phyloP scores from a whole-genome alignment of 1,139 yeast species.

The Candida sp. region DNA sequence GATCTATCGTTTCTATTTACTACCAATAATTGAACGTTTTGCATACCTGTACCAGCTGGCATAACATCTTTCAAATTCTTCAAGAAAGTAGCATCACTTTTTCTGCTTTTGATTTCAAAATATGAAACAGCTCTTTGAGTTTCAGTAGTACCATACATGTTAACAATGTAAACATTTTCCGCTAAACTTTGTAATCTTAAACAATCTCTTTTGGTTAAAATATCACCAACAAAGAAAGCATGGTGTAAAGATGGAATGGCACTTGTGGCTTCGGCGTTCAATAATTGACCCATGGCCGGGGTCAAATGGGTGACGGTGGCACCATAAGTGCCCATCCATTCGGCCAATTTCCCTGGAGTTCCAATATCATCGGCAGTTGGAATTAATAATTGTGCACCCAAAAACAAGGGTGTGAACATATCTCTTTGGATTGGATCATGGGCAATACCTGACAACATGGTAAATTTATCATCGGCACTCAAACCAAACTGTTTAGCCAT shows the following conservation, averaged over 20 bases:
- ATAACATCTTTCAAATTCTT: constrained; percentile 88
- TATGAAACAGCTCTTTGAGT: constrained; percentile 97
- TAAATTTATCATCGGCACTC: constrained; percentile 79
- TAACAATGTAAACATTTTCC: constrained; percentile 83
- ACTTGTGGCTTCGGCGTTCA: constrained; percentile 95
- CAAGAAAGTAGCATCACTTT: constrained; percentile 68
- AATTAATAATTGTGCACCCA: constrained; percentile 89
- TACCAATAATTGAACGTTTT: constrained; percentile 87
- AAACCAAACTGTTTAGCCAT: constrained; percentile 85
- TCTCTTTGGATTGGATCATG: constrained; percentile 99
- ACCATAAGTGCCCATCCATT: constrained; percentile 90
- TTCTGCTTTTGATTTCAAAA: constrained; percentile 79
- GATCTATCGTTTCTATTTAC: constrained; percentile 87
- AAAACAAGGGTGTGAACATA: constrained; percentile 94
- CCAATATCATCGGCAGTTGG: constrained; percentile 98
- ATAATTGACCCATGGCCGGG: constrained; percentile 98
- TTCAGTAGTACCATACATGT: constrained; percentile 99
- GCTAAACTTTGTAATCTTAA: constrained; percentile 89
- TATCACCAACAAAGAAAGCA: constrained; percentile 98
- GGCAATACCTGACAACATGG: constrained; percentile 98
- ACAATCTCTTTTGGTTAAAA: constrained; percentile 95
- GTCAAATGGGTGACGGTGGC: constrained; percentile 97
- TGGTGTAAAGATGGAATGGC: constrained; percentile 85
- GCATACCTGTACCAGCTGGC: constrained; percentile 99
- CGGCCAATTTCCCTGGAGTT: constrained; percentile 95